Base-by-base conservation (phyloP, 2,329 filamentous ascomycete species). In the Cadophora sp. region DNA sequence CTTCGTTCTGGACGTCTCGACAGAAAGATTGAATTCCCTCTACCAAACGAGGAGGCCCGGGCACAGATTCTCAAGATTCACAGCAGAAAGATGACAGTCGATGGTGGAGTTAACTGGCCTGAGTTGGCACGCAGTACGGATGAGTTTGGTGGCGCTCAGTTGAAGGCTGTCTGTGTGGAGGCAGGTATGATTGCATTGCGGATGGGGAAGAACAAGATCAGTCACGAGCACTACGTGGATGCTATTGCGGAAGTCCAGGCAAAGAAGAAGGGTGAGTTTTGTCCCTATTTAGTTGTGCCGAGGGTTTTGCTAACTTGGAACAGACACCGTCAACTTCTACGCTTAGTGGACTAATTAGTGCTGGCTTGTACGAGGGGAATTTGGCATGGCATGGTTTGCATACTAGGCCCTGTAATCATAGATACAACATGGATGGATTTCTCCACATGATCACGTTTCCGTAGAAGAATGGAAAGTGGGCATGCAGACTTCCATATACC, bases 121-220 rank as follows among this genome's bases (percentile, higher is more conserved):
- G 96, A 99, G 80, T 80, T 99, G 82, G 96, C 96, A 8, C 89
- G 96, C 76, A 97, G 94, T 82, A 99, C 96, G 20, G 96, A 99
- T 79, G 96, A 99, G 82, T 99, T 99, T 79, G 96, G 96, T 67
- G 96, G 96, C 78, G 96, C 96, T 68, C 95, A 97, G 89, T 83
- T 99, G 74, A 99, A 99, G 86, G 96, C 96, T 51, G 96, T 99
- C 24, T 99, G 96, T 80, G 96, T 99, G 30, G 96, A 99, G 83
- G 96, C 96, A 61, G 96, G 96, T 78, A 99, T 99, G 96, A 99
- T 99, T 82, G 96, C 96, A 33, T 84, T 99, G 77, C 88, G 96
- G 74, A 93, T 91, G 79, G 96, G 96, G 69, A 94, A 97, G 85
- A 94, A 91, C 82, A 97, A 97, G 87, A 96, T 99, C 77, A 92